Percentiles rank a stretch among this genome's conserved stretches.
These are phyloP conservation scores for Capsicum baccatum DNA, from an alignment of 257 asterid genomes.

Conservation along the genomic window DNA sequence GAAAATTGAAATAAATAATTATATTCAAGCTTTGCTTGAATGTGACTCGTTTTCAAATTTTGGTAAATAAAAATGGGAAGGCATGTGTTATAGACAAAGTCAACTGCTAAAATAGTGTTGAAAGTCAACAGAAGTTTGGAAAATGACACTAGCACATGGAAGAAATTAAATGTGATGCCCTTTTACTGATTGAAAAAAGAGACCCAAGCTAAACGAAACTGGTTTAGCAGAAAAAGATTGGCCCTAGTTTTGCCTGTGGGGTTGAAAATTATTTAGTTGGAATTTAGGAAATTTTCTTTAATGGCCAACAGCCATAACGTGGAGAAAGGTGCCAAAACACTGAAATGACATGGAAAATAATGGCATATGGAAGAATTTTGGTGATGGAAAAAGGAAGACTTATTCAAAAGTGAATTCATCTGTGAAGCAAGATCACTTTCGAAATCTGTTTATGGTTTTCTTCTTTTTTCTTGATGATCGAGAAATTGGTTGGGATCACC, in stretches of 20 bases:
- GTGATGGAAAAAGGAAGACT: neutral
- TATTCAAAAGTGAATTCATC: neutral
- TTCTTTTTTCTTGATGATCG: neutral
- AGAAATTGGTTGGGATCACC: neutral
- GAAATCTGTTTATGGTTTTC: neutral
- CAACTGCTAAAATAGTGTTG: neutral
- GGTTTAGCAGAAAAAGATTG: too few species aligned
- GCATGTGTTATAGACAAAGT: neutral
- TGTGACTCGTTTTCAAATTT: neutral
- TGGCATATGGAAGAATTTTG: neutral
- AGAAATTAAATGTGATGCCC: neutral
- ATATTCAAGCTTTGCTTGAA: neutral
- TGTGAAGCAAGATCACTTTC: neutral
- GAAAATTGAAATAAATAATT: neutral
- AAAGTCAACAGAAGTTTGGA: neutral
- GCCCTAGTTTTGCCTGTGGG: too few species aligned
- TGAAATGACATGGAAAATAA: neutral
- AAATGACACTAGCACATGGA: neutral
- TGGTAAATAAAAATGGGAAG: neutral
- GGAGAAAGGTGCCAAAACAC: neutral
- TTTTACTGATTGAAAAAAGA: neutral
- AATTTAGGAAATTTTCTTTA: neutral
- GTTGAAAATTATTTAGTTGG: neutral
- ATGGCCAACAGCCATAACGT: neutral
- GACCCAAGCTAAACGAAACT: neutral